Evolutionary conservation across 306 rosid genomes (phyloP), one percentile per base, ranked within the genome.

Genomic region (Gillenia trifoliata): DNA sequence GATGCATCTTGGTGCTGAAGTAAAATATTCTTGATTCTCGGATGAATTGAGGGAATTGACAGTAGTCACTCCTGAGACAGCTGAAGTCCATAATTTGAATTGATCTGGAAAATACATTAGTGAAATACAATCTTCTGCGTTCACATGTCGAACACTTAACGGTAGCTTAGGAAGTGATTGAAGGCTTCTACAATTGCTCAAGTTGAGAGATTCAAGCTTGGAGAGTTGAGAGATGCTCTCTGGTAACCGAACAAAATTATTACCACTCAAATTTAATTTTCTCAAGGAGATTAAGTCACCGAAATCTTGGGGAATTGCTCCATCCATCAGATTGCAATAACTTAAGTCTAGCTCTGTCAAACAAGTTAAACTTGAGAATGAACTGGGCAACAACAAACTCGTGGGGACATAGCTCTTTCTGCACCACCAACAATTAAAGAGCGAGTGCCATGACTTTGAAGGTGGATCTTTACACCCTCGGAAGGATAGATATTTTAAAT

Each of bases 311-410:
- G 80, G 75, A 23, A 66, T 49, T 30, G 25, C 72, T 66, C 75
- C 77, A 41, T 76, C 77, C 19, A 6, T 5, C 41, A 81, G 61
- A 34, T 72, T 81, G 63, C 85, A 67, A 1, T 40, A n/a, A 67
- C 75, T 75, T 17, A 77, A 34, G 56, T 26, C 29, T n/a, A 81
- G 41, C 2, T 41, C n/a, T 64, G 19, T 77, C 55, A 77, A 74
- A 5, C 71, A 76, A 62, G 3, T 3, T 43, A 71, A 76, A 66
- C 62, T 23, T 0, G 60, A 33, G 8, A 76, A 57, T 12, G 66
- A 66, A n/a, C 30, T 7, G 4, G 59, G 70, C 68, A 75, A 55
- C 54, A 41, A 36, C 63, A 75, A 64, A 25, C 63, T 54, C 8
- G 19, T 9, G 26, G 65, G 26, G 43, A 10, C 63, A 40, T 57